Base-by-base conservation (phyloP, 225 moss, liverwort and hornwort species). In the Climacium dendroides region DNA sequence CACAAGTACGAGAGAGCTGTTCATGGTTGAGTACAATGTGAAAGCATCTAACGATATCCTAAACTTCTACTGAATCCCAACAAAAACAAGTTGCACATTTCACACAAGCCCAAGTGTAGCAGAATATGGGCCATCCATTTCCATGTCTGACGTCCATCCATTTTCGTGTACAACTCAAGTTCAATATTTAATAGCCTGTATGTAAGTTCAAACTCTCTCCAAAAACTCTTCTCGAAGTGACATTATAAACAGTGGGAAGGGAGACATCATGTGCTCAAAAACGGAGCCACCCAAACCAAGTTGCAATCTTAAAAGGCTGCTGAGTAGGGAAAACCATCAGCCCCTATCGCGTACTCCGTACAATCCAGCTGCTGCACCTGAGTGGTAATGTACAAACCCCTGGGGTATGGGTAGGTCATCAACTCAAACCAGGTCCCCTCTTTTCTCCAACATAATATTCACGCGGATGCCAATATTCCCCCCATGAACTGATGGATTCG, bases 321-420 rank as follows among this genome's bases (percentile, higher is more conserved):
- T 72, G 50, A 30, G 61, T 54, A 48, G 80, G 87, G 55, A 74
- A 80, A 89, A 91, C 81, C 84, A 43, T 84, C 69, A 89, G 80
- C 84, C 47, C 47, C 74, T 87, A 57, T 53, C 69, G 86, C 69
- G 32, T 53, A 45, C 82, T 58, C 35, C 59, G 57, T 43, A 58
- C 43, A 88, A 8, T 66, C 45, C 74, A 73, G 86, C 80, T 83
- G 83, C 64, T 83, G 83, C 64, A 65, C 64, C 85, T 58, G 90
- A 79, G 74, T 32, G 65, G 83, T 91, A 83, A 60, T 80, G 67
- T 87, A 80, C 89, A 86, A 66, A 75, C 80, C 83, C 83, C 89
- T 74, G 83, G 74, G 53, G 83, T n/a, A n/a, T 66, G 82, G 73
- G 43, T 48, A 8, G 65, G 66, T 73, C 78, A 58, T 45, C 73